Conservation (phyloP, 345 rosid species). For the Trapa incisa region DNA sequence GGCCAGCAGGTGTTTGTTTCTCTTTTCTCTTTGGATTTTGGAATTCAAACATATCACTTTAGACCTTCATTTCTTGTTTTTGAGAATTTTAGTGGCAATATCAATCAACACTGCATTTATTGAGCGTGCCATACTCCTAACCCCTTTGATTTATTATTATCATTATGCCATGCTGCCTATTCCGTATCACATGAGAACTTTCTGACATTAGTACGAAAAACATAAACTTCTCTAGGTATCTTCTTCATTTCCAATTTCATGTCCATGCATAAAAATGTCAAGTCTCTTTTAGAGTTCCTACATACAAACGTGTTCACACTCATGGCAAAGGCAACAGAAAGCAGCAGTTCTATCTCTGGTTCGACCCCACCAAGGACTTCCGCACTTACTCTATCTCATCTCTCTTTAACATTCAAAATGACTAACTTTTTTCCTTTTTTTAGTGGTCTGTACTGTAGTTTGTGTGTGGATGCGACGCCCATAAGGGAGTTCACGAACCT, state of each 20-base stretch:
- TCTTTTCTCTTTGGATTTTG: not conserved
- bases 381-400: constrained; percentile 40
- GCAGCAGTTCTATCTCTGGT: constrained; percentile 60
- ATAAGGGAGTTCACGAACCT: constrained; percentile 59
- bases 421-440: not conserved
- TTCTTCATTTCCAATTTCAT: too few species aligned
- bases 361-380: constrained; percentile 53
- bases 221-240: too few species aligned
- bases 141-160: not conserved
- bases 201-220: not conserved
- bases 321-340: constrained; percentile 57
- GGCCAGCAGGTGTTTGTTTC: not conserved
- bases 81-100: not conserved
- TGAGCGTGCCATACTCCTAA: not conserved
- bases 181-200: not conserved
- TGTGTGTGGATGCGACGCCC: constrained; percentile 45
- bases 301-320: constrained; percentile 41
- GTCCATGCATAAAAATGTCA: too few species aligned
- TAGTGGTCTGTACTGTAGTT: constrained; percentile 13
- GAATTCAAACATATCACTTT: not conserved
- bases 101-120: not conserved
- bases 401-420: too few species aligned
- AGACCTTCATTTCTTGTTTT: not conserved
- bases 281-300: constrained; percentile 7
- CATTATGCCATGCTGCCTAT: not conserved